These are phyloP conservation scores for Chalciporus sp. DNA, from an alignment of 1,284 basidiomycete genomes.

Conservation along the genomic window DNA sequence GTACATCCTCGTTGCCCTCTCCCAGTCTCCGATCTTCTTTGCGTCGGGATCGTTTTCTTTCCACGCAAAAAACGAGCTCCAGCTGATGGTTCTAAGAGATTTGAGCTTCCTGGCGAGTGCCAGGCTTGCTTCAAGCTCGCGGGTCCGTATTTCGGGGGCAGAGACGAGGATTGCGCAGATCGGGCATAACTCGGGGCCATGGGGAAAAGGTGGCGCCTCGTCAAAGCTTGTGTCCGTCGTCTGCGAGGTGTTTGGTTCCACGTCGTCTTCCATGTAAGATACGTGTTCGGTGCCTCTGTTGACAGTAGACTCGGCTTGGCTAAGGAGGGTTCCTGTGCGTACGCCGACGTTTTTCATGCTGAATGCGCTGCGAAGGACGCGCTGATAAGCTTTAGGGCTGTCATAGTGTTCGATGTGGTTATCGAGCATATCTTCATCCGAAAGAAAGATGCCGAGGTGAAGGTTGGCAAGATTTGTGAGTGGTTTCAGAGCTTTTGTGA, in stretches of 20 bases:
- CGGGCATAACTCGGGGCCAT: constrained; percentile 34
- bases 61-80: constrained; percentile 54
- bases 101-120: constrained; percentile 46
- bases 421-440: constrained; percentile 45
- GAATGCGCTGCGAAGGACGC: constrained; percentile 9
- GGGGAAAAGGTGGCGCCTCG: constrained; percentile 31
- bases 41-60: constrained; percentile 9
- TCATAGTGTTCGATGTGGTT: constrained; percentile 46
- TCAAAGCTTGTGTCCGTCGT: not conserved
- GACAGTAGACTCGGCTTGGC: constrained; percentile 24
- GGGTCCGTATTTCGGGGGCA: constrained; percentile 33
- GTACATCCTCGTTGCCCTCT: constrained; percentile 38
- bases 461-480: constrained; percentile 52
- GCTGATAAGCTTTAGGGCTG: constrained; percentile 26
- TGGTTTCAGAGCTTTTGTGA: constrained; percentile 35
- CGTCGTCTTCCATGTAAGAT: constrained; percentile 27
- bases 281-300: constrained; percentile 12
- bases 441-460: constrained; percentile 62
- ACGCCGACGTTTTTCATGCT: constrained; percentile 4
- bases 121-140: constrained; percentile 49
- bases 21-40: constrained; percentile 24
- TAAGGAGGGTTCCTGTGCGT: constrained; percentile 19
- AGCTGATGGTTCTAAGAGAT: constrained; percentile 47
- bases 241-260: constrained; percentile 6
- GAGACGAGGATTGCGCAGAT: constrained; percentile 28